phyloP scores from a whole-genome alignment of 176 grass and related monocot species.

The Musa itinerans region DNA sequence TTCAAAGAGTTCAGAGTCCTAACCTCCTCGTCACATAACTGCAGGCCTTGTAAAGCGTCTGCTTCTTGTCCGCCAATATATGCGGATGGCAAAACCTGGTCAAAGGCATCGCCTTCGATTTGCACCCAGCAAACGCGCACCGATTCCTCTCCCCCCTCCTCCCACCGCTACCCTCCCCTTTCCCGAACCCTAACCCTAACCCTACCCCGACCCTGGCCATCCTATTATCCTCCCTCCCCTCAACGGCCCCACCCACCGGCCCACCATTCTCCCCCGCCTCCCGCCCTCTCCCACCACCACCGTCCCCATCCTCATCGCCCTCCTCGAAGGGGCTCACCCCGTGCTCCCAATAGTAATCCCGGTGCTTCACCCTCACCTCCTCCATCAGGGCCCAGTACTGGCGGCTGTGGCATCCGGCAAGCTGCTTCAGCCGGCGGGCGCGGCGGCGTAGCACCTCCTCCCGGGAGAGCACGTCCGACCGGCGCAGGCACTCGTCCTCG shows the following conservation, averaged over 20 bases:
- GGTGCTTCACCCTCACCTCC: constrained; percentile 34
- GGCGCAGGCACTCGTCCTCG: constrained; percentile 26
- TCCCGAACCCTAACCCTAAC: not conserved
- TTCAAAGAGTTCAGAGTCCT: not conserved
- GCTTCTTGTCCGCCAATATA: constrained; percentile 59
- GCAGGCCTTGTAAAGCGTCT: constrained; percentile 81
- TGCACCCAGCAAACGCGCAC: constrained; percentile 71
- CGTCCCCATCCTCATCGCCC: not conserved
- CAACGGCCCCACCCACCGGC: not conserved
- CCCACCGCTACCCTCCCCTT: not conserved
- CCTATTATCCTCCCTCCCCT: not conserved
- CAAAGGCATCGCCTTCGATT: constrained; percentile 79
- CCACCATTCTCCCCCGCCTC: constrained; percentile 14
- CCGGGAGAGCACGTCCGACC: constrained; percentile 10
- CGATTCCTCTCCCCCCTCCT: constrained; percentile 41
- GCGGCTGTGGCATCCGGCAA: constrained; percentile 13
- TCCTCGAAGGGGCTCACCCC: constrained; percentile 33
- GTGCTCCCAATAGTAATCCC: constrained; percentile 41
- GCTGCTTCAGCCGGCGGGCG: constrained; percentile 14
- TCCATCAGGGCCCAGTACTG: constrained; percentile 37
- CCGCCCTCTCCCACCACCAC: not conserved
- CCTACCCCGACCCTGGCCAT: not conserved
- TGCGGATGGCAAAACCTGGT: constrained; percentile 68
- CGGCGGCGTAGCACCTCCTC: constrained; percentile 36
- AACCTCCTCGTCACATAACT: constrained; percentile 22